Evolutionary conservation across 495 filamentous ascomycete species (phyloP).

Genomic region (Penicillium daleae): DNA sequence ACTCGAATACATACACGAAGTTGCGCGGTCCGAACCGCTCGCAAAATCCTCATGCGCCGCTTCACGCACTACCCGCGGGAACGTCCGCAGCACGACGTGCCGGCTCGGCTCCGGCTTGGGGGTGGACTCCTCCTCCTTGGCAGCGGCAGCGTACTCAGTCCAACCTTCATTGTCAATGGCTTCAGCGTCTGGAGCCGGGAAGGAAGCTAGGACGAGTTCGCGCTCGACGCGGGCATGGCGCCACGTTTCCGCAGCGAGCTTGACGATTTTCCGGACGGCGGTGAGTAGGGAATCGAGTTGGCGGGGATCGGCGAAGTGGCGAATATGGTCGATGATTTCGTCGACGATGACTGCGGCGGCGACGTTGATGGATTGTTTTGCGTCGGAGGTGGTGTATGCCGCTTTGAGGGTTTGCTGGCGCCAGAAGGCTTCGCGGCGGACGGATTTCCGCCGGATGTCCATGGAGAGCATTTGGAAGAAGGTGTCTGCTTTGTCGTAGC

Average conservation of each 20-base stretch:
- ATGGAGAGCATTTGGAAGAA: slow-evolving; percentile 65
- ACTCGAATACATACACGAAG: slow-evolving; percentile 51
- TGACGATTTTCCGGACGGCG: slow-evolving; percentile 61
- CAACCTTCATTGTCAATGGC: slow-evolving; percentile 47
- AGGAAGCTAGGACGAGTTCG: slow-evolving; percentile 60
- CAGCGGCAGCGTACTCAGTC: slow-evolving; percentile 46
- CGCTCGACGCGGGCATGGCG: slow-evolving; percentile 64
- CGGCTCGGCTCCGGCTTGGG: slow-evolving; percentile 36
- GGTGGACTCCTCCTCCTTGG: slow-evolving; percentile 23
- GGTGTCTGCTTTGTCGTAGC: slow-evolving; percentile 65
- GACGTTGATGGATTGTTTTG: slow-evolving; percentile 64
- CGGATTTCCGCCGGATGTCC: slow-evolving; percentile 64
- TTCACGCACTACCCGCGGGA: slow-evolving; percentile 60
- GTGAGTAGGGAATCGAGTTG: slow-evolving; percentile 56
- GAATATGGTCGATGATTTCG: slow-evolving; percentile 62
- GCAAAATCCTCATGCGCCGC: slow-evolving; percentile 58
- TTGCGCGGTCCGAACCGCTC: slow-evolving; percentile 41
- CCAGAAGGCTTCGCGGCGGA: slow-evolving; percentile 66
- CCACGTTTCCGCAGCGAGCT: slow-evolving; percentile 67
- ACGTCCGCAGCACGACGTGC: slow-evolving; percentile 54
- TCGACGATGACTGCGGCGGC: slow-evolving; percentile 63
- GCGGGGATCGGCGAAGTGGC: slow-evolving; percentile 59
- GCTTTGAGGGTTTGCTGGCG: slow-evolving; percentile 66
- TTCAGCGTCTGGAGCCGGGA: slow-evolving; percentile 53
- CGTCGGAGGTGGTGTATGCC: slow-evolving; percentile 63